These are phyloP conservation scores for Pharus latifolius DNA, from an alignment of 176 grass and related monocot species.

Conservation along the genomic window DNA sequence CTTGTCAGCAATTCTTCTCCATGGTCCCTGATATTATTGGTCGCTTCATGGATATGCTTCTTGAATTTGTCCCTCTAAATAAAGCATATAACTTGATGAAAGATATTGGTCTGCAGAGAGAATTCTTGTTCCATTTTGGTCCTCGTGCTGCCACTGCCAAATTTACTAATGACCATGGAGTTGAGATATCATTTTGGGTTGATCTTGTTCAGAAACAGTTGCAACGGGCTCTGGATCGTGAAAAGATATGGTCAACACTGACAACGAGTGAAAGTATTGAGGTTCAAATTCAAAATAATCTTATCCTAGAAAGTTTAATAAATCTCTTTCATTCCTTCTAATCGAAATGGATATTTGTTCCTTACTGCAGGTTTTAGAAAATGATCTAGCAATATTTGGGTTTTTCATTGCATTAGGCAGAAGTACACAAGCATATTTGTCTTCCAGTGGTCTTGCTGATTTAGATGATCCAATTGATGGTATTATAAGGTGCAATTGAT, in stretches of 20 bases:
- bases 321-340: neutral
- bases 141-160: conserved; percentile 59
- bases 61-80: conserved; percentile 74
- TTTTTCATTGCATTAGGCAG: conserved; percentile 99
- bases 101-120: conserved; percentile 80
- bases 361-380: conserved; percentile 84
- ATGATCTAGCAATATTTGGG: conserved; percentile 95
- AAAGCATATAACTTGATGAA: conserved; percentile 78
- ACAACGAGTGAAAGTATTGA: conserved; percentile 99
- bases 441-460: conserved; percentile 56
- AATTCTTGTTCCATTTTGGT: conserved; percentile 91
- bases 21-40: conserved; percentile 76
- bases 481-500: conserved; percentile 68
- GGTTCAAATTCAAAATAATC: conserved; percentile 38
- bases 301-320: neutral
- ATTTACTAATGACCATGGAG: conserved; percentile 46
- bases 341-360: conserved; percentile 6
- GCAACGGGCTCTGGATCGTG: conserved; percentile 71
- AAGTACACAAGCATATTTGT: conserved; percentile 82
- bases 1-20: conserved; percentile 83
- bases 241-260: conserved; percentile 99
- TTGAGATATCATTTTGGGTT: conserved; percentile 89
- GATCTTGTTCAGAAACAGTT: conserved; percentile 81
- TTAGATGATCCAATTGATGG: conserved; percentile 60
- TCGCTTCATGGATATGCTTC: conserved; percentile 91